Evolutionary conservation across 495 filamentous ascomycete species (phyloP), one percentile per base, ranked within the genome.

Genomic region (Acidomyces sp.): DNA sequence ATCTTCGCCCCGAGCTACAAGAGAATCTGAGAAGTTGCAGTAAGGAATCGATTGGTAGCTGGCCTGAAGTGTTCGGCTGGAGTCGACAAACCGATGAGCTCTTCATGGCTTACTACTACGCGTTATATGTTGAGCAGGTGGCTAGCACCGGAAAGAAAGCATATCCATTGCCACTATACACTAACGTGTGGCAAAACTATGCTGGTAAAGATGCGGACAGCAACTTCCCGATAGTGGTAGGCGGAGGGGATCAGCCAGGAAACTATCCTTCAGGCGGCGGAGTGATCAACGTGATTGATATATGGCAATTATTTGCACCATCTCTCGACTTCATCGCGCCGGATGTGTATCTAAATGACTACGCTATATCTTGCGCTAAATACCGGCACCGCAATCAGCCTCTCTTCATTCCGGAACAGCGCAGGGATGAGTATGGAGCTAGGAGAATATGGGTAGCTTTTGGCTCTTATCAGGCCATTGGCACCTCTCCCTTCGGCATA

Each of bases 331-430:
- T 70, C 37, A 63, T 70, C 25, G 53, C 62, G 1, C 68, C 67
- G 6, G 68, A 72, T 42, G 39, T 72, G 20, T 69, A 69, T 43
- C 46, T 67, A 7, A 56, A 60, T 24, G 60, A 70, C 41, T 69
- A 72, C 32, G 32, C 41, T 3, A 56, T 22, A n/a, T 49, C 51
- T 1, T 70, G 65, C 37, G 48, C 25, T 1, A 58, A 63, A 22
- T 71, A 71, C 46, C 39, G 57, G n/a, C 62, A 64, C 43, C 51
- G 54, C 7, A 57, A 63, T 39, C 64, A 69, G 43, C 57, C 66
- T 1, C 57, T 70, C 13, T 68, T 70, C 53, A 69, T 70, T 37
- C 67, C 68, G 12, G 67, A 69, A 52, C 67, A 70, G 46, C 54
- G 61, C 3, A 53, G 61, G 10, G 67, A 70, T 44, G 66, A 68